A percentile compares a stretch with the other conserved stretches of the same genome.
These are phyloP conservation scores for Ilyonectria sp. DNA, from an alignment of 2,329 filamentous ascomycete species.

Conservation along the genomic window DNA sequence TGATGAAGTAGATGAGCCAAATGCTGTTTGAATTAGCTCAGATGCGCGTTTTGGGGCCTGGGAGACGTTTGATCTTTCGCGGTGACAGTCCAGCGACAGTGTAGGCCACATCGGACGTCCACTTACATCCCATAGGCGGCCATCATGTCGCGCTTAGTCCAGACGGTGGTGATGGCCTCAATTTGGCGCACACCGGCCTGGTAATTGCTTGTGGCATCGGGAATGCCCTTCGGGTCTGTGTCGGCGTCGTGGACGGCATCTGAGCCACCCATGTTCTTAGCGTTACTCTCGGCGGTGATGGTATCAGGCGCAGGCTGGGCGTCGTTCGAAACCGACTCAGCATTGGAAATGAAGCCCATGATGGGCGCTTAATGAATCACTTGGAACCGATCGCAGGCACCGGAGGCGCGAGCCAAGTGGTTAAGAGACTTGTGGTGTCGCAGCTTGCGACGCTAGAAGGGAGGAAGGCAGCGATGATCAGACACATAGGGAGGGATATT, in stretches of 20 bases:
- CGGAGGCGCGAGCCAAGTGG: background rate
- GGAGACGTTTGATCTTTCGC: background rate
- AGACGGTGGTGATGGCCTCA: constrained; percentile 59
- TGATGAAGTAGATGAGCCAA: constrained; percentile 62
- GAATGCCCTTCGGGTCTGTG: constrained; percentile 48
- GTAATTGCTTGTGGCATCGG: constrained; percentile 43
- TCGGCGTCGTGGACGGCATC: constrained; percentile 50
- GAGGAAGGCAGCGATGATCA: background rate
- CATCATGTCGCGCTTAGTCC: constrained; percentile 61
- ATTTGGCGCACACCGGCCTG: constrained; percentile 64
- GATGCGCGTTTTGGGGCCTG: background rate
- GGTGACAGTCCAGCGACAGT: no score
- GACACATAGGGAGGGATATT: constrained; percentile 11
- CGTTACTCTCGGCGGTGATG: background rate
- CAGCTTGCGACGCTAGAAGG: background rate
- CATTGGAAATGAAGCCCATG: constrained; percentile 30
- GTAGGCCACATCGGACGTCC: no score
- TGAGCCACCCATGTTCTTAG: constrained; percentile 29
- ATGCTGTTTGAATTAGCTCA: constrained; percentile 44
- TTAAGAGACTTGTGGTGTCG: background rate
- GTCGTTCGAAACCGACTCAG: constrained; percentile 16
- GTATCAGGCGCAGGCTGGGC: constrained; percentile 4
- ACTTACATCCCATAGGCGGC: constrained; percentile 61
- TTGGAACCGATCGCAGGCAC: background rate
- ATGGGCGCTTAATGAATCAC: background rate